Evolutionary conservation across 2,329 filamentous ascomycete genomes (phyloP), one percentile per base, ranked within the genome.

Genomic region (Aspergillus uvarum): DNA sequence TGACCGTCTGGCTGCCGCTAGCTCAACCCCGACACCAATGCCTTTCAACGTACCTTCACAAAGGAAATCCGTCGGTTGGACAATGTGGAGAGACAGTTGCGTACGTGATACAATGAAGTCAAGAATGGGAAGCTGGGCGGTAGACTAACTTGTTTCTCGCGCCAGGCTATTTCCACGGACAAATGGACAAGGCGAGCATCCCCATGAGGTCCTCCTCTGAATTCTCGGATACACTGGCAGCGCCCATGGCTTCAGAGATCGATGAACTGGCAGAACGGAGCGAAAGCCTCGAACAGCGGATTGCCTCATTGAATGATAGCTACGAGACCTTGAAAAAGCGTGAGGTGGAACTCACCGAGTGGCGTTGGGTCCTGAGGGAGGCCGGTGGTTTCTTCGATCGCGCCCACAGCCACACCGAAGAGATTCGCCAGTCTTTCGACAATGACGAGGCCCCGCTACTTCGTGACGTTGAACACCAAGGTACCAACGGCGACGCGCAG

Each of bases 301-400:
- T 99, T 67, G 89, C 87, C 60, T 94, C 93, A 67, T 81, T 99
- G 63, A 98, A 98, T 76, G 95, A 98, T 74, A 98, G 93, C 81
- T 98, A 99, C 78, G 95, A 99, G 81, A 97, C 92, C 16, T 80
- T 99, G 76, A 98, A 98, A 86, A 97, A 95, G 82, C 88, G 94
- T 59, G 95, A 98, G 81, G 91, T 96, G 61, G 95, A 99, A 76
- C 83, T 99, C 70, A 96, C 91, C 11, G 95, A 99, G 80, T 98
- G 95, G 95, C 90, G 96, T 72, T 98, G 94, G 92, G 96, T 99
- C 54, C 80, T 99, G 60, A 89, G 92, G 65, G 95, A 99, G 83
- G 93, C 96, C 50, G 95, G 95, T 47, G 92, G 93, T 67, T 99
- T 99, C 81, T 99, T 99, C 69, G 95, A 99, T 74, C 86, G 94